These are phyloP conservation scores for Cardamine occulta DNA, from an alignment of 345 rosid species.

Conservation along the genomic window DNA sequence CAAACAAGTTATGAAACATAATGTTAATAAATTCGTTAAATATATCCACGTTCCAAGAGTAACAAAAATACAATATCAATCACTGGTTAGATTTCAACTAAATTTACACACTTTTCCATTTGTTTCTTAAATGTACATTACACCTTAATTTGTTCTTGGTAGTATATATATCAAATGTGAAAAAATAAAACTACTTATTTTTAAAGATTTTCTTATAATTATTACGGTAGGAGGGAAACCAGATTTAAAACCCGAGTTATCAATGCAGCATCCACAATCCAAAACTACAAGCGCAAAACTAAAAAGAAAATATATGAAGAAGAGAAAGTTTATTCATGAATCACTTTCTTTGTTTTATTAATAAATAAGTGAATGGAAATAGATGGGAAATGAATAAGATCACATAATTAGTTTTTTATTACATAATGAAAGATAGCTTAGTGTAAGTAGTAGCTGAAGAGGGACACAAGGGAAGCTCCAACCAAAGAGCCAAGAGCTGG, in stretches of 20 bases:
- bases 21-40: neutral
- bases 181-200: neutral
- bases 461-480: conserved; percentile 48
- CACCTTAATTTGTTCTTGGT: neutral
- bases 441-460: conserved; percentile 47
- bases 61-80: neutral
- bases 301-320: neutral
- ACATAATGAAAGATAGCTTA: conserved; percentile 39
- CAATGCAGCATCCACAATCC: conserved; percentile 10
- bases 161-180: no score
- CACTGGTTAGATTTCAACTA: neutral
- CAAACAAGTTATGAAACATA: neutral
- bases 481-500: conserved; percentile 57
- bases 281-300: neutral
- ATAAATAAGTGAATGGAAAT: conserved; percentile 35
- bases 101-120: neutral
- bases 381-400: conserved; percentile 28
- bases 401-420: conserved; percentile 29
- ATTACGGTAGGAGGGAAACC: neutral
- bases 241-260: neutral
- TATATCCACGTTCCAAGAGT: neutral
- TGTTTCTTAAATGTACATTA: neutral
- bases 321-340: conserved; percentile 14
- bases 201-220: neutral
- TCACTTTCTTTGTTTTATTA: conserved; percentile 38